phyloP scores from a whole-genome alignment of 202 grass and related monocot genomes.

The Cymbopogon flexuosus region DNA sequence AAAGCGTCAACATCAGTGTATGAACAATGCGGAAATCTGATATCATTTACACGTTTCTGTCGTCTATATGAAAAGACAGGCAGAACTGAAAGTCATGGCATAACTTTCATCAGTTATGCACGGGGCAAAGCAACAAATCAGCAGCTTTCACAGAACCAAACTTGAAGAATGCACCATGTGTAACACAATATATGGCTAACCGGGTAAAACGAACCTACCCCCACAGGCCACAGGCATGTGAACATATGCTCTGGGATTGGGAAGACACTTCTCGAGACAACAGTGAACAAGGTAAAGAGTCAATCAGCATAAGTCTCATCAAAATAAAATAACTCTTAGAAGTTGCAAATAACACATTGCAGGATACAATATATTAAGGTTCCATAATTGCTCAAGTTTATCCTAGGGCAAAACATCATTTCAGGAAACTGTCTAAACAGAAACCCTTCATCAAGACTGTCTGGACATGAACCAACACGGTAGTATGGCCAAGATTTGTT shows the following conservation, averaged over 20 bases:
- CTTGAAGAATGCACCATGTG: not conserved
- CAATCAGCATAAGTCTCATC: not conserved
- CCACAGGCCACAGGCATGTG: not conserved
- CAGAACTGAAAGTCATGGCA: not conserved
- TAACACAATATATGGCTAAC: not conserved
- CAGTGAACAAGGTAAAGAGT: not conserved
- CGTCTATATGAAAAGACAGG: too few relatives aligned
- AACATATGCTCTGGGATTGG: not conserved
- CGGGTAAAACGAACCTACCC: too few relatives aligned
- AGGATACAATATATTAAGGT: conserved; percentile 36
- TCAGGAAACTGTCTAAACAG: not conserved
- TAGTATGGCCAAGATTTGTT: not conserved
- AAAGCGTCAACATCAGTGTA: too few relatives aligned
- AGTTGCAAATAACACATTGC: not conserved
- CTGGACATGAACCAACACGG: conserved; percentile 17
- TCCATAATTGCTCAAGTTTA: conserved; percentile 19
- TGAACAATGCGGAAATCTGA: too few relatives aligned
- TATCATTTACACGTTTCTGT: too few relatives aligned
- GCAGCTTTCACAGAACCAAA: not conserved
- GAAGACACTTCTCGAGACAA: not conserved
- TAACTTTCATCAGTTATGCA: not conserved
- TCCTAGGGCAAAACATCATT: conserved; percentile 32
- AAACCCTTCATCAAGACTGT: conserved; percentile 10
- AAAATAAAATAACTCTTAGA: conserved; percentile 30
- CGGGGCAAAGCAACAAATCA: not conserved